phyloP scores from a whole-genome alignment of 2,329 filamentous ascomycete species.

The Alternaria viburni region DNA sequence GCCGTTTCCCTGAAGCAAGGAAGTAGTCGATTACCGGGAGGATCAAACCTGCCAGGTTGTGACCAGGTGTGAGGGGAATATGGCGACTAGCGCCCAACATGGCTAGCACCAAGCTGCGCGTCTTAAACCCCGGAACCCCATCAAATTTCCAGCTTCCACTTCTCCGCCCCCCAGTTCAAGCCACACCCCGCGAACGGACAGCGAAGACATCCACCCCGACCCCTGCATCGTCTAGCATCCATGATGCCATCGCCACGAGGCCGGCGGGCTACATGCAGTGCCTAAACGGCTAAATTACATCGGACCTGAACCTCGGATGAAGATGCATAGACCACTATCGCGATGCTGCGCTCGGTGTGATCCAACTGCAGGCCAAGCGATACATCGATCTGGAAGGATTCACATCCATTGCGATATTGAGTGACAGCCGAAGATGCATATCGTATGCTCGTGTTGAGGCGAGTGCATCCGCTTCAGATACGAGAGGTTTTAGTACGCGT shows the following conservation, averaged over 20 bases:
- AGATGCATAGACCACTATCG: not conserved
- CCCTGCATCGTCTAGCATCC: not conserved
- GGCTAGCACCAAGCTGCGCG: not conserved
- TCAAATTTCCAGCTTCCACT: not conserved
- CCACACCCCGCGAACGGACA: not conserved
- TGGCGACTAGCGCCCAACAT: not conserved
- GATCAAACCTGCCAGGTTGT: not conserved
- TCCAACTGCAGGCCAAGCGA: not conserved
- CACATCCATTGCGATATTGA: not conserved
- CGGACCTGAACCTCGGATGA: slow-evolving; percentile 2
- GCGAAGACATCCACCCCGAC: not conserved
- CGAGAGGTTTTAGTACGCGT: not conserved
- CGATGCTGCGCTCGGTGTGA: not conserved
- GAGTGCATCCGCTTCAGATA: not conserved
- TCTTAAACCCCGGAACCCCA: not conserved
- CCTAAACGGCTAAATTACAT: slow-evolving; percentile 44
- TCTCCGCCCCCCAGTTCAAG: not conserved
- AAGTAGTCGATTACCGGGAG: not conserved
- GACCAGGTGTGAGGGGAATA: not conserved
- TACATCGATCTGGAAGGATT: not conserved
- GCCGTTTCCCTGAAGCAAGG: not conserved
- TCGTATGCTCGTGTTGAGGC: not conserved
- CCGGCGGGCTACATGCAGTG: slow-evolving; percentile 14
- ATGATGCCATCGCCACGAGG: slow-evolving; percentile 13
- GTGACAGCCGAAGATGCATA: not conserved